Evolutionary conservation across 164 flowering plant genomes (phyloP), one percentile per base, ranked within the genome.

Genomic region (Magnolia sinica): DNA sequence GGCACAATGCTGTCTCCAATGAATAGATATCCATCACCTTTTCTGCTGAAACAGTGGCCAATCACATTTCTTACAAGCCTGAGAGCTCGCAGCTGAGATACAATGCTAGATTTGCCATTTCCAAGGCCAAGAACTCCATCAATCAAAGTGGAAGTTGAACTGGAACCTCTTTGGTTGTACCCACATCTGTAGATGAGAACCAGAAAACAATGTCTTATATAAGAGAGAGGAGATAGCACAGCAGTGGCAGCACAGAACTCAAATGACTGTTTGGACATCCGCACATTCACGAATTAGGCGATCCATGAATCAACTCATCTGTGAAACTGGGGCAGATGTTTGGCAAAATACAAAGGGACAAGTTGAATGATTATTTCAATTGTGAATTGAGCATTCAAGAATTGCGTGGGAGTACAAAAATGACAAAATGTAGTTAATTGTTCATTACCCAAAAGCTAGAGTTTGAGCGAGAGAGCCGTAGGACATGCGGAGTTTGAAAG

Each of bases 121-220:
- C 99, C 98, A 71, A 94, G 95, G 45, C 99, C 99, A 68, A 96
- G 91, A 3, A 94, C 85, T 76, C 98, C 99, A 77, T 94, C 99
- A 13, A 89, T 77, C 82, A 88, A 87, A 67, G 72, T 2, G 19
- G 91, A 85, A 58, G 77, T n/a, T 27, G 86, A 89, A 7, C 85
- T 87, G 70, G 87, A 22, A 55, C 72, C 74, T 37, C 70, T 73
- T 81, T 96, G 98, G 85, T 96, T 93, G 78, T 93, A 93, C n/a
- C 99, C 98, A 81, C 99, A 96, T 50, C 98, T 94, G 87, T 52
- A 77, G 63, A 68, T 61, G 66, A 64, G 64, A 76, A 24, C 45
- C 45, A 37, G 59, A 45, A 52, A 55, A 55, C 18, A 10, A 68
- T 3, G 5, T 29, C 50, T 31, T 31, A 27, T 14, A 19, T 64